These are phyloP conservation scores for Chondrus crispus DNA, from an alignment of 23 red algal species.

Conservation along the genomic window DNA sequence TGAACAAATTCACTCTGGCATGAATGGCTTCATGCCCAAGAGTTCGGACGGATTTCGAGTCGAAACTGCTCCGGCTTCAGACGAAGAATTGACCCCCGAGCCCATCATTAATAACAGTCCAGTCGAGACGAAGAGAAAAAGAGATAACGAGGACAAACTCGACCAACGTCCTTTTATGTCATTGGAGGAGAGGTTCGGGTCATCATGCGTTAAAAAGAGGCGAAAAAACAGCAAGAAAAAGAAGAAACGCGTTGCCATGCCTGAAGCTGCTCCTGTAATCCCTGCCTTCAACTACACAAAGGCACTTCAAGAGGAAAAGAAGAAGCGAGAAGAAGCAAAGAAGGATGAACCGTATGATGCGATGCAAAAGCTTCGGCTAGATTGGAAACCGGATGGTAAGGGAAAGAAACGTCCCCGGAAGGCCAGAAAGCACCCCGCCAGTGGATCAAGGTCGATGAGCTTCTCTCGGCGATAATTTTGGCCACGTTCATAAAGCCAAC, in stretches of 20 bases:
- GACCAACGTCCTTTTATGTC: neutral
- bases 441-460: slow-evolving; percentile 35
- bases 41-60: neutral
- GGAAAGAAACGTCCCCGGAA: neutral
- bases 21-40: neutral
- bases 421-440: slow-evolving; percentile 6
- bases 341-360: neutral
- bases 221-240: slow-evolving; percentile 6
- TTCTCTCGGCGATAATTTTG: too few relatives aligned
- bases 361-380: neutral
- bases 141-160: neutral
- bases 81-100: neutral
- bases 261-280: neutral
- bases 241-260: neutral
- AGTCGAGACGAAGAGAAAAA: neutral
- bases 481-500: too few relatives aligned
- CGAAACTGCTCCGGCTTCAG: neutral
- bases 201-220: neutral
- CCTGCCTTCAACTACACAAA: slow-evolving; percentile 16
- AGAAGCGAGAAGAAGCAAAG: neutral
- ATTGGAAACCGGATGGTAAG: slow-evolving; percentile 17
- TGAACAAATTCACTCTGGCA: neutral
- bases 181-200: neutral
- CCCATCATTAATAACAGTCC: too few relatives aligned
- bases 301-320: neutral